Conservation (phyloP, 108 stramenopile genomes). For the Nannochloropsis salina region DNA sequence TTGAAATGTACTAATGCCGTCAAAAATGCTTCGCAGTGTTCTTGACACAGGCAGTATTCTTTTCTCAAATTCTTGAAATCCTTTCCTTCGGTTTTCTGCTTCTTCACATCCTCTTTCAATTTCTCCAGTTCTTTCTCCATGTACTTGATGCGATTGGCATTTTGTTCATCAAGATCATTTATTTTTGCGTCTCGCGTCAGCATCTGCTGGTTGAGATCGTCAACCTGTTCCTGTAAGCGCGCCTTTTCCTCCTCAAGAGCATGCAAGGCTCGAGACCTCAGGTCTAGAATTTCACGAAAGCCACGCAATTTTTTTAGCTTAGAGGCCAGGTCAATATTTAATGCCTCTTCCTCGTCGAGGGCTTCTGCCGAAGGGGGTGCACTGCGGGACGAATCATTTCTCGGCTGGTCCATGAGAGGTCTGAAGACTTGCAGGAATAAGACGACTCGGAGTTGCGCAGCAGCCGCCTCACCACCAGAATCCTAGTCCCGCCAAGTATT, state of each 20-base stretch:
- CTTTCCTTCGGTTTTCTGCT: neutral
- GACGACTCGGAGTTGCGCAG: too few relatives aligned
- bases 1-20: neutral
- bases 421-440: too few relatives aligned
- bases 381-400: too few relatives aligned
- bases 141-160: neutral
- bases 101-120: slow-evolving; percentile 17
- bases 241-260: neutral
- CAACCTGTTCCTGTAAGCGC: neutral
- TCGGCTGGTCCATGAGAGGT: too few relatives aligned
- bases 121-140: neutral
- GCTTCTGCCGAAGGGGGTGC: too few relatives aligned
- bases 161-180: neutral
- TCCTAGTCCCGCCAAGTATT: too few relatives aligned
- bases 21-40: slow-evolving; percentile 14
- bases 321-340: neutral
- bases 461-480: too few relatives aligned
- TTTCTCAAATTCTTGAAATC: neutral
- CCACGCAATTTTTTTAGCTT: slow-evolving; percentile 1
- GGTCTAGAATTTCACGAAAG: neutral
- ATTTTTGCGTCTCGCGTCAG: neutral
- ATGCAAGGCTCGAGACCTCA: neutral
- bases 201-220: neutral
- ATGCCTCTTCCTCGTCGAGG: slow-evolving; percentile 19
- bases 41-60: neutral